Conservation (phyloP, 495 filamentous ascomycete genomes). For the Cryomyces antarcticus region DNA sequence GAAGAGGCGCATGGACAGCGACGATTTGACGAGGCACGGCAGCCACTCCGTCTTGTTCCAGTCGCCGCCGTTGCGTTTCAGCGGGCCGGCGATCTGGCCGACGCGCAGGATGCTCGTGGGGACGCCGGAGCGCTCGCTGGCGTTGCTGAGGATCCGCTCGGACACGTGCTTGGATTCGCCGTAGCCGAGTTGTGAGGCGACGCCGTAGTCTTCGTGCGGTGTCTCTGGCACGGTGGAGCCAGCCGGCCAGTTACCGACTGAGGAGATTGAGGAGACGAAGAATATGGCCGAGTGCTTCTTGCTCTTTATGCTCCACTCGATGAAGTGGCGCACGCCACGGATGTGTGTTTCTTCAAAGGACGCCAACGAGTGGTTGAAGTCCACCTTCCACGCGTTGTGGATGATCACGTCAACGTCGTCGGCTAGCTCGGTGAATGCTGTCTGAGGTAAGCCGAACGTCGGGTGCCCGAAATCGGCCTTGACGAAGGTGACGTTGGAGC, state of each 20-base stretch:
- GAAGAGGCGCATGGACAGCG: slow-evolving; percentile 5
- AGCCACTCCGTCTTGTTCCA: background rate
- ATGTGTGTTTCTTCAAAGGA: slow-evolving; percentile 13
- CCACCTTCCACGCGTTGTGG: slow-evolving; percentile 26
- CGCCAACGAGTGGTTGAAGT: slow-evolving; percentile 23
- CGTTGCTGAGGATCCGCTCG: background rate
- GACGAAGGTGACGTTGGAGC: background rate
- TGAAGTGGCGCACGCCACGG: background rate
- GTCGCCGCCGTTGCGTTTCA: background rate
- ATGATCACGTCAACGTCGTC: slow-evolving; percentile 15
- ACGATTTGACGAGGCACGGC: slow-evolving; percentile 11
- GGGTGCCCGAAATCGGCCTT: slow-evolving; percentile 4
- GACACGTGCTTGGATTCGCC: slow-evolving; percentile 1
- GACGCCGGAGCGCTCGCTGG: background rate
- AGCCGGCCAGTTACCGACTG: slow-evolving; percentile 1
- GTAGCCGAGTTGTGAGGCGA: background rate
- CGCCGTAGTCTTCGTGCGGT: background rate
- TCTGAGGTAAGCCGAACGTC: slow-evolving; percentile 7
- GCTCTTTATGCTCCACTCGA: slow-evolving; percentile 1
- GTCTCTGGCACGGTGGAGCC: slow-evolving; percentile 1
- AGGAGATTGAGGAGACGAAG: slow-evolving; percentile 5
- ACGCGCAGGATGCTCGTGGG: background rate
- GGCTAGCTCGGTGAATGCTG: slow-evolving; percentile 5
- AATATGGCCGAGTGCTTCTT: background rate
- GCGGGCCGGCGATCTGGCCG: background rate